Percentiles rank a stretch among this genome's conserved stretches.
Evolutionary conservation across 148 eudicot species (phyloP).

Genomic region (Dysphania ambrosioides): DNA sequence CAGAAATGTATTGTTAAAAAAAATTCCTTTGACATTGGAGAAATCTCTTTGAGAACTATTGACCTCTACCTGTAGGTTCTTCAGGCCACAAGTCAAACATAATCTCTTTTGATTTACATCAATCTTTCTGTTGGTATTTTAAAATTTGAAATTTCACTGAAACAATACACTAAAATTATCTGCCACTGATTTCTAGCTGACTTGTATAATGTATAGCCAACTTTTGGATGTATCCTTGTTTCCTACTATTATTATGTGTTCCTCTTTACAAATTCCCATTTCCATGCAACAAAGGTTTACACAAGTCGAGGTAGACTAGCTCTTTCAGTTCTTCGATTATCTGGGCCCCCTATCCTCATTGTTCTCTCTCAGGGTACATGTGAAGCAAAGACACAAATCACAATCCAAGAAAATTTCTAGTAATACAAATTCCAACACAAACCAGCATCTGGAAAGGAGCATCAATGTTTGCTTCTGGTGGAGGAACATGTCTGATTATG

Average conservation of each 20-base stretch:
- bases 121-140: not conserved
- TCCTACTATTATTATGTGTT: not conserved
- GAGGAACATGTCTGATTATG: conserved; percentile 70
- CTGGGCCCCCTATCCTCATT: not conserved
- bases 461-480: conserved; percentile 70
- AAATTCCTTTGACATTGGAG: not conserved
- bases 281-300: not conserved
- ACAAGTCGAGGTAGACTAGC: not conserved
- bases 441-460: conserved; percentile 96
- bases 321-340: not conserved
- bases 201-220: not conserved
- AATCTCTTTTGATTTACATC: not conserved
- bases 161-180: not conserved
- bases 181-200: not conserved
- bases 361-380: not conserved
- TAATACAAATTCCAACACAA: conserved; percentile 23
- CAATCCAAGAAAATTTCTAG: not conserved
- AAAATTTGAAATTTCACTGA: not conserved
- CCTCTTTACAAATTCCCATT: not conserved
- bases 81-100: not conserved
- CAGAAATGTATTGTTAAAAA: not conserved
- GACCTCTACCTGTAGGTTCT: not conserved
- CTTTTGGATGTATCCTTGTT: not conserved
- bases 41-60: not conserved
- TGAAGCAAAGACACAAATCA: not conserved